Percentiles rank a stretch among this genome's conserved stretches.
Evolutionary conservation across 108 stramenopile species (phyloP).

Genomic region (Stephanodiscus triporus): DNA sequence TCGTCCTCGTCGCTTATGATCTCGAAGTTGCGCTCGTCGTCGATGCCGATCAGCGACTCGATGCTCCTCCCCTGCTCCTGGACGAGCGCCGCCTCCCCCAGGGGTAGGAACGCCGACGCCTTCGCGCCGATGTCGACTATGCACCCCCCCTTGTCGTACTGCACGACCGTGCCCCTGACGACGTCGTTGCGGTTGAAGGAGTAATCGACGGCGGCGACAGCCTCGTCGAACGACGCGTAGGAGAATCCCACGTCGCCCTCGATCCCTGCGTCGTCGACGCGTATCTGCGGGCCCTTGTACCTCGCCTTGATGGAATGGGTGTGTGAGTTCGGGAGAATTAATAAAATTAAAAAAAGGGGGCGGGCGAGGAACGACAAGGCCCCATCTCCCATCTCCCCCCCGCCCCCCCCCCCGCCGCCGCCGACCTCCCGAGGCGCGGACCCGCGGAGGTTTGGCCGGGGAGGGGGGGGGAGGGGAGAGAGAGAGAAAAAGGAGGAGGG

Average conservation of each 20-base stretch:
- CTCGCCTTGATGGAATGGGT: conserved; percentile 69
- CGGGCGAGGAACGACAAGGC: no score
- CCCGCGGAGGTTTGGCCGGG: no score
- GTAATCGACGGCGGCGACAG: conserved; percentile 77
- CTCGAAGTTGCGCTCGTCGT: conserved; percentile 84
- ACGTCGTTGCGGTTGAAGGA: conserved; percentile 85
- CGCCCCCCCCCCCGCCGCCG: no score
- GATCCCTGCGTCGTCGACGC: conserved; percentile 13
- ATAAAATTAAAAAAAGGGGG: no score
- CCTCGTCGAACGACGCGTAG: conserved; percentile 78
- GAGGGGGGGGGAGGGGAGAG: no score
- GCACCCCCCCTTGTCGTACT: conserved; percentile 72
- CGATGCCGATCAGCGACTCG: conserved; percentile 74
- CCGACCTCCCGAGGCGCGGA: no score
- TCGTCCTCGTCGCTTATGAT: conserved; percentile 96
- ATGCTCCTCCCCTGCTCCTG: conserved; percentile 61
- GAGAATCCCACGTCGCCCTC: conserved; percentile 68
- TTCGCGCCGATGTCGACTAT: conserved; percentile 96
- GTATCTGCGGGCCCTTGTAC: conserved; percentile 73
- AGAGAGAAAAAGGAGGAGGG: no score
- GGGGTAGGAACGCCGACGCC: conserved; percentile 90
- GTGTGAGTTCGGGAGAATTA: no score
- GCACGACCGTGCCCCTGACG: conserved; percentile 78
- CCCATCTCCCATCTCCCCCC: no score
- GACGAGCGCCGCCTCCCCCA: conserved; percentile 77